Evolutionary conservation across 2,329 filamentous ascomycete species (phyloP).

Genomic region (Pseudogymnoascus sp.): DNA sequence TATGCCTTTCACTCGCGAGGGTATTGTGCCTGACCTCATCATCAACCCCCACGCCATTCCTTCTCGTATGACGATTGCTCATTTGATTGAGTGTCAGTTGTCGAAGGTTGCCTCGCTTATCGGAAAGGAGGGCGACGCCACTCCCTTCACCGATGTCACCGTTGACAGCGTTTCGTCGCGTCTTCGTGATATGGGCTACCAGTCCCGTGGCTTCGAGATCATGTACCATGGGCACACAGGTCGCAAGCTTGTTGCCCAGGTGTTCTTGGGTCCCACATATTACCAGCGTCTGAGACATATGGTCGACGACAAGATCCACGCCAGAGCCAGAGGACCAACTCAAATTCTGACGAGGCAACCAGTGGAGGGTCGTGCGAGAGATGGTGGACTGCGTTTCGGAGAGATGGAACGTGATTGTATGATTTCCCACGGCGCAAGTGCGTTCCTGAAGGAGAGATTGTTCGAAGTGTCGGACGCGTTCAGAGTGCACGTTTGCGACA

Average conservation of each 20-base stretch:
- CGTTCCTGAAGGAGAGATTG: slow-evolving; percentile 93
- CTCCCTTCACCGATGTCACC: slow-evolving; percentile 94
- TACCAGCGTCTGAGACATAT: slow-evolving; percentile 98
- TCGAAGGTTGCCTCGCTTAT: slow-evolving; percentile 92
- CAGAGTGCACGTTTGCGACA: slow-evolving; percentile 95
- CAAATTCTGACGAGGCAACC: slow-evolving; percentile 97
- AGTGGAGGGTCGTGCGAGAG: slow-evolving; percentile 94
- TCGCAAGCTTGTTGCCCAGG: slow-evolving; percentile 82
- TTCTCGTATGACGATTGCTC: slow-evolving; percentile 99
- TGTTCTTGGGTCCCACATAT: slow-evolving; percentile 96
- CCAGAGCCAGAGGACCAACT: slow-evolving; percentile 89
- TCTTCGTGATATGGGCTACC: slow-evolving; percentile 83
- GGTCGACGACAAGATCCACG: slow-evolving; percentile 99
- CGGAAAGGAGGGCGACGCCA: slow-evolving; percentile 93
- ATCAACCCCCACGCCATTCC: slow-evolving; percentile 99
- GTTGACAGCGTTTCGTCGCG: slow-evolving; percentile 87
- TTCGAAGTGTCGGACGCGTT: slow-evolving; percentile 98
- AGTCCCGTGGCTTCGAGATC: slow-evolving; percentile 93
- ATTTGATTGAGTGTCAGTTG: slow-evolving; percentile 97
- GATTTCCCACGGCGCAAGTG: slow-evolving; percentile 97
- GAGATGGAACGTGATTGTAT: slow-evolving; percentile 99
- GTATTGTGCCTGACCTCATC: slow-evolving; percentile 88
- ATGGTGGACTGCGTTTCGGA: slow-evolving; percentile 97
- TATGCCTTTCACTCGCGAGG: slow-evolving; percentile 94
- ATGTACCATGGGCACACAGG: slow-evolving; percentile 99